phyloP scores from a whole-genome alignment of 129 eudicot species.

The Gnaphalium uliginosum region DNA sequence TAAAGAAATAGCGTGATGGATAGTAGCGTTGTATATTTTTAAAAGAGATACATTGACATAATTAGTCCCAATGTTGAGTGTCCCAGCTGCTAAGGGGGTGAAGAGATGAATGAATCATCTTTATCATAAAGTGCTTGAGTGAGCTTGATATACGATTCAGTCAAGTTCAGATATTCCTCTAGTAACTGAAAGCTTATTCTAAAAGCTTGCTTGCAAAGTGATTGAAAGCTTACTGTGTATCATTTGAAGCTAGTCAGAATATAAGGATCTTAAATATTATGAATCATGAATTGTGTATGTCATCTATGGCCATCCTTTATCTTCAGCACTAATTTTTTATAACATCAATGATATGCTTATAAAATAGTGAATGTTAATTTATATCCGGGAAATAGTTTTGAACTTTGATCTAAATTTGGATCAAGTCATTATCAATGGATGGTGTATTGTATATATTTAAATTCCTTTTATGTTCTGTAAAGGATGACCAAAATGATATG shows the following conservation, averaged over 20 bases:
- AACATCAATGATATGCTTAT: neutral
- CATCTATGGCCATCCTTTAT: neutral
- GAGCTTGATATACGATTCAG: neutral
- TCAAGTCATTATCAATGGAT: neutral
- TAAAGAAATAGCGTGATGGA: too few species aligned
- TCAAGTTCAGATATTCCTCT: neutral
- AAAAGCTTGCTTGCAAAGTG: slow-evolving; percentile 5
- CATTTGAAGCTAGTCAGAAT: neutral
- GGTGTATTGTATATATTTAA: slow-evolving; percentile 10
- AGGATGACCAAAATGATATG: slow-evolving; percentile 91
- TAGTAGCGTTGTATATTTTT: too few species aligned
- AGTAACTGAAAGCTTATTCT: neutral
- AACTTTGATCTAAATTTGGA: slow-evolving; percentile 7
- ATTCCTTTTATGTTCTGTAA: slow-evolving; percentile 7
- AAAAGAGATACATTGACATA: too few species aligned
- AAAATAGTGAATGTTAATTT: neutral
- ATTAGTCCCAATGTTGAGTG: too few species aligned
- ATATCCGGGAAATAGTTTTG: neutral
- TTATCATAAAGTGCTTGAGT: slow-evolving; percentile 9
- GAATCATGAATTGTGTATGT: slow-evolving; percentile 10
- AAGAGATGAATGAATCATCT: neutral
- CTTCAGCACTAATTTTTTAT: neutral
- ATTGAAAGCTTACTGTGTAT: neutral
- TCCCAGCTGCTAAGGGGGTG: too few species aligned
- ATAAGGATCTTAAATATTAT: slow-evolving; percentile 2